phyloP scores from a whole-genome alignment of 345 rosid species.

The Erysimum cheiranthoides region DNA sequence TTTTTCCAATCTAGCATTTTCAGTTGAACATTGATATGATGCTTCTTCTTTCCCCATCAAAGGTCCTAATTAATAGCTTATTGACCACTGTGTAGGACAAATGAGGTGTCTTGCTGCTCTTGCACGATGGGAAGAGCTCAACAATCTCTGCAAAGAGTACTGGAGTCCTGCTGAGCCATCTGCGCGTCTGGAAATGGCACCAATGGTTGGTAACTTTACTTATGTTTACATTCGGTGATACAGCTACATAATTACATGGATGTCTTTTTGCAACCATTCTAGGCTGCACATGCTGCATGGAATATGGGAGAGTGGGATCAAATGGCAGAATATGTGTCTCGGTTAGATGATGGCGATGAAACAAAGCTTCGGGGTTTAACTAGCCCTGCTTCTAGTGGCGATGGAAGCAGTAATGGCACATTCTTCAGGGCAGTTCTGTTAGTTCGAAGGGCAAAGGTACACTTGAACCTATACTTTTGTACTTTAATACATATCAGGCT shows the following conservation, averaged over 20 bases:
- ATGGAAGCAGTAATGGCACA: constrained; percentile 95
- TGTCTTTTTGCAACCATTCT: constrained; percentile 33
- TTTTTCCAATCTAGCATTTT: constrained; percentile 34
- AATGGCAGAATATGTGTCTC: constrained; percentile 97
- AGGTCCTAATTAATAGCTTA: constrained; percentile 28
- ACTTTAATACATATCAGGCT: constrained; percentile 21
- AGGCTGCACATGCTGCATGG: constrained; percentile 99
- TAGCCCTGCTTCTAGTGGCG: constrained; percentile 85
- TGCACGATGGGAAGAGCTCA: constrained; percentile 99
- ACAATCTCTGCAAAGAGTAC: constrained; percentile 91
- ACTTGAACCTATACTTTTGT: constrained; percentile 11
- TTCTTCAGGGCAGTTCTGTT: constrained; percentile 93
- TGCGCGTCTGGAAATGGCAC: constrained; percentile 98
- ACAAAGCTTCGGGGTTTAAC: constrained; percentile 80
- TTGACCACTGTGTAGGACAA: constrained; percentile 61
- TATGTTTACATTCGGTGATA: constrained; percentile 29
- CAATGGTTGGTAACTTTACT: constrained; percentile 70
- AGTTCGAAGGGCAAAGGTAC: constrained; percentile 84
- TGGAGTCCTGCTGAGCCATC: constrained; percentile 99
- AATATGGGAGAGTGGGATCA: constrained; percentile 99
- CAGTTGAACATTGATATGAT: constrained; percentile 35
- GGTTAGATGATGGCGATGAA: constrained; percentile 97
- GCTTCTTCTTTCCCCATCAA: constrained; percentile 19
- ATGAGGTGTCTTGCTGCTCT: constrained; percentile 98
- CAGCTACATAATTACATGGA: constrained; percentile 26